Base-by-base conservation (phyloP, 306 rosid species). In the Malus orientalis region DNA sequence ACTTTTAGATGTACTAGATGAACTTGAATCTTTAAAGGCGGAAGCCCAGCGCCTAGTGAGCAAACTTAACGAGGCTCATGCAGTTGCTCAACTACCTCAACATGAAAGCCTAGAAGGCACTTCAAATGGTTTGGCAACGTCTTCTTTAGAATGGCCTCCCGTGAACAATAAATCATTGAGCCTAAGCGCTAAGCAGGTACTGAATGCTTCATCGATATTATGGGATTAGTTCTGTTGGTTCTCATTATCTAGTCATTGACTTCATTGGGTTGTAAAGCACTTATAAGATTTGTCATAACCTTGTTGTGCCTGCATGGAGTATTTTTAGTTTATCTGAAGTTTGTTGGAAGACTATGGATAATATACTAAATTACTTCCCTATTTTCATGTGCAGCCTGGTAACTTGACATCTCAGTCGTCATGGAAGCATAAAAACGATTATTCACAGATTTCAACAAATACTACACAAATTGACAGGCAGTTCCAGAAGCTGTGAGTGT, bases 11-110 rank as follows among this genome's bases (percentile, higher is more conserved):
- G 91, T 88, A 70, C 74, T 94, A 51, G 92, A 94, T 79, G 98
- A 94, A 81, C 89, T 94, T 71, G 98, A 94, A 79, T 81, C 88
- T 61, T 78, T 94, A 85, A 90, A 89, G 85, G 95, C 95, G 2
- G 90, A 90, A 79, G 88, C 85, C 60, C 82, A 83, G 58, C 75
- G 60, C 42, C 85, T 38, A 78, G 80, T 84, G 81, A 80, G 74
- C 59, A 88, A 84, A 76, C 88, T 89, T 71, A 88, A 92, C n/a
- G 79, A 82, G 73, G 84, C 68, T 12, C 80, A 53, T 82, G 78
- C 65, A 72, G 73, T 68, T 76, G 66, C 81, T 84, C 83, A 81
- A n/a, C 81, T 81, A 61, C 78, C 81, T 32, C 81, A 79, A 70
- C 85, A 69, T 51, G 88, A 81, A 5, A 81, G 75, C 72, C 77